Percentiles rank a stretch among this genome's conserved stretches.
phyloP scores from a whole-genome alignment of 2,329 filamentous ascomycete species.

The Colletotrichum musicola region DNA sequence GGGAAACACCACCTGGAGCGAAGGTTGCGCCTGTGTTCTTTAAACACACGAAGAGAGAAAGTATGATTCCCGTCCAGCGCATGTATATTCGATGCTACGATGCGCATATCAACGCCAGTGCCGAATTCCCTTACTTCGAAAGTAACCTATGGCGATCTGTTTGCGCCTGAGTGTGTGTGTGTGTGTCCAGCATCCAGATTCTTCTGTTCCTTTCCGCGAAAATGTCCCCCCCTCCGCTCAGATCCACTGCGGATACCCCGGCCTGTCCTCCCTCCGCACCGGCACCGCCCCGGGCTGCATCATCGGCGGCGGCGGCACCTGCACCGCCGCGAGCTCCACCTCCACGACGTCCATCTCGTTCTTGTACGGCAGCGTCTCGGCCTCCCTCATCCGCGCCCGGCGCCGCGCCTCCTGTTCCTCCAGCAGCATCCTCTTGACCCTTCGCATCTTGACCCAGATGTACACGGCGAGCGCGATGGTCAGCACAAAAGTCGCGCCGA shows the following conservation, averaged over 20 bases:
- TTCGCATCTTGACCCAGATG: slow-evolving; percentile 52
- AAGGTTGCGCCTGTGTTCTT: background rate
- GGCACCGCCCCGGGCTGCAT: background rate
- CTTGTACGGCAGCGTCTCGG: slow-evolving; percentile 21
- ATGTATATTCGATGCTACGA: slow-evolving; percentile 6
- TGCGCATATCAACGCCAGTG: slow-evolving; percentile 9
- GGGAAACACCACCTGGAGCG: background rate
- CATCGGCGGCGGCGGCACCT: no score
- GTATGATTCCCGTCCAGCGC: background rate
- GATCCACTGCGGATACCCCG: slow-evolving; percentile 32
- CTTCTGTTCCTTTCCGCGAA: background rate
- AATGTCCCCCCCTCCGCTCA: background rate
- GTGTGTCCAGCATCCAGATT: background rate
- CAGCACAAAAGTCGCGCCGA: slow-evolving; percentile 49
- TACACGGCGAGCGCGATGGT: slow-evolving; percentile 52
- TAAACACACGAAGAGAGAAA: background rate
- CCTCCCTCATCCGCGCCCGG: slow-evolving; percentile 23
- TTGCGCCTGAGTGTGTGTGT: background rate
- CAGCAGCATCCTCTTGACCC: slow-evolving; percentile 50
- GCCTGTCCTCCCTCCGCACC: slow-evolving; percentile 7
- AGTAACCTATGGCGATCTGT: background rate
- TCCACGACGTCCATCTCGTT: slow-evolving; percentile 11
- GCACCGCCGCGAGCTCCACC: slow-evolving; percentile 4
- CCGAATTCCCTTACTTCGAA: background rate
- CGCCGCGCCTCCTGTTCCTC: slow-evolving; percentile 47